These are phyloP conservation scores for Ceratocystis colombiana DNA, from an alignment of 2,329 filamentous ascomycete genomes.

Conservation along the genomic window DNA sequence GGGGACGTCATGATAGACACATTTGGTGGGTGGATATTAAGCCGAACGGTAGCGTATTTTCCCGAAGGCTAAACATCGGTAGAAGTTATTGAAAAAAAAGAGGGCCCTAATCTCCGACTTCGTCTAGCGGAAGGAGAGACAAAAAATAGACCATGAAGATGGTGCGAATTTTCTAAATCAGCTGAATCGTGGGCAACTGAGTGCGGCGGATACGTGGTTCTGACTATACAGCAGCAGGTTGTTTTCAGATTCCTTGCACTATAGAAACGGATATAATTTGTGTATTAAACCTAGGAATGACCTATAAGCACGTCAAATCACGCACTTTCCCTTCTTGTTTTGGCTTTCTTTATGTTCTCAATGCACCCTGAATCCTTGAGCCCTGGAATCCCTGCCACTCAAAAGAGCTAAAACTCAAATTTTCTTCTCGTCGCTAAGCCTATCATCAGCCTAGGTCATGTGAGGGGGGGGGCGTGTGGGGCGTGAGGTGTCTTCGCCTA, in stretches of 20 bases:
- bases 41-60: neutral
- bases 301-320: neutral
- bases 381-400: too few relatives aligned
- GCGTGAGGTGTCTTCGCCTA: neutral
- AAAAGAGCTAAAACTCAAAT: too few relatives aligned
- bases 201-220: too few relatives aligned
- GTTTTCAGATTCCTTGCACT: too few relatives aligned
- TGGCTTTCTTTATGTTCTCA: neutral
- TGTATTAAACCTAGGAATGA: neutral
- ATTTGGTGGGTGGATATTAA: neutral
- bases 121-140: neutral
- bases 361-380: neutral
- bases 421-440: neutral
- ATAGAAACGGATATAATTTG: neutral
- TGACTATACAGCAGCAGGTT: too few relatives aligned
- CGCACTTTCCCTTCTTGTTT: neutral
- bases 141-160: neutral
- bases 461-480: constrained; percentile 1
- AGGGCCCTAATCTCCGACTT: neutral
- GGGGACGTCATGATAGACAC: neutral
- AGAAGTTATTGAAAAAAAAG: neutral
- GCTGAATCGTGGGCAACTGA: neutral
- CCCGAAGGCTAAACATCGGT: constrained; percentile 6
- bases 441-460: constrained; percentile 5
- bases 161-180: neutral